phyloP scores from a whole-genome alignment of 768 basidiomycete species.

The Tricholoma matsutake region DNA sequence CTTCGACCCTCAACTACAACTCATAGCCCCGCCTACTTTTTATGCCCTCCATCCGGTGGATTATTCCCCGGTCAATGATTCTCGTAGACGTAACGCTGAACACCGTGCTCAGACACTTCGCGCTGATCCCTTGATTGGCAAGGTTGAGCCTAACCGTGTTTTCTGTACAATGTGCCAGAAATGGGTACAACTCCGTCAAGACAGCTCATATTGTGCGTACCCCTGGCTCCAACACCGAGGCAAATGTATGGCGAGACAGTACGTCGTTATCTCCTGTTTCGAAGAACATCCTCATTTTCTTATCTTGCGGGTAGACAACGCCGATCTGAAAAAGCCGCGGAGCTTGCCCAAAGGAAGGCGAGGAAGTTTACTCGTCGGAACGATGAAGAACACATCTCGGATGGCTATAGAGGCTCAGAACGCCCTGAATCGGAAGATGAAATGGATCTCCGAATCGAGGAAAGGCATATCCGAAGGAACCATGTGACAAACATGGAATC shows the following conservation, averaged over 20 bases:
- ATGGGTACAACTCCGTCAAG: slow-evolving; percentile 81
- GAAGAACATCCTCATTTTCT: slow-evolving; percentile 3
- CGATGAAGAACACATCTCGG: slow-evolving; percentile 27
- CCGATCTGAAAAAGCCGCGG: slow-evolving; percentile 53
- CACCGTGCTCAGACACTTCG: slow-evolving; percentile 71
- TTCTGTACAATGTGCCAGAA: slow-evolving; percentile 75
- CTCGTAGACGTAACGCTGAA: slow-evolving; percentile 74
- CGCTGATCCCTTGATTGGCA: slow-evolving; percentile 58
- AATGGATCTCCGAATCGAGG: slow-evolving; percentile 20
- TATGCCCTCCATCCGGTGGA: slow-evolving; percentile 58
- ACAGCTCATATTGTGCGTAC: slow-evolving; percentile 76
- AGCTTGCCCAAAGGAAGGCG: slow-evolving; percentile 46
- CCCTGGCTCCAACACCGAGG: slow-evolving; percentile 77
- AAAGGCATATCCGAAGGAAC: slow-evolving; percentile 18
- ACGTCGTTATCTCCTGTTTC: slow-evolving; percentile 25
- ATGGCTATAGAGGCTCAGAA: slow-evolving; percentile 17
- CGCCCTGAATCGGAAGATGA: slow-evolving; percentile 31
- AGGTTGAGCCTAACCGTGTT: slow-evolving; percentile 72
- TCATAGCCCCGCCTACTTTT: slow-evolving; percentile 32
- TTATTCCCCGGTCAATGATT: slow-evolving; percentile 59
- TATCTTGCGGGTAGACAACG: slow-evolving; percentile 40
- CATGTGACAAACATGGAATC: slow-evolving; percentile 4
- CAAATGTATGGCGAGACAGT: slow-evolving; percentile 72
- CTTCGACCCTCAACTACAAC: slow-evolving; percentile 8
- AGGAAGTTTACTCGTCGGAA: slow-evolving; percentile 18